A percentile compares a stretch with the other conserved stretches of the same genome.
Evolutionary conservation across 2,329 filamentous ascomycete species (phyloP).

Genomic region (Pseudopyrenochaeta lycopersici): DNA sequence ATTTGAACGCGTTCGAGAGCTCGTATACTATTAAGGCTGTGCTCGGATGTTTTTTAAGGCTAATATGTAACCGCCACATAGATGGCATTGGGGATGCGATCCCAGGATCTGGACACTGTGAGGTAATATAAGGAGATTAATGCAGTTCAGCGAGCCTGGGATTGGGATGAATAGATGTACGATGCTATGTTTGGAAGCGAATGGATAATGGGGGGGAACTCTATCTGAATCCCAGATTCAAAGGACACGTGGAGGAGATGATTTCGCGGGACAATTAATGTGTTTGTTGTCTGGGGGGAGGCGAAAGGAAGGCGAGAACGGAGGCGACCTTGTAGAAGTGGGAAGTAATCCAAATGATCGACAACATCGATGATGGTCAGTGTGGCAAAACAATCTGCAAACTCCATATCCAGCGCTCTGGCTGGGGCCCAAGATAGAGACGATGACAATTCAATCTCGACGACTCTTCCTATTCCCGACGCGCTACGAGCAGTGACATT

Average conservation of each 20-base stretch:
- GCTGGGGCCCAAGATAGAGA: not conserved
- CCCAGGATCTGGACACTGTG: slow-evolving; percentile 8
- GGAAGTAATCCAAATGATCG: not conserved
- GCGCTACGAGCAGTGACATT: not conserved
- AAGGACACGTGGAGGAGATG: not conserved
- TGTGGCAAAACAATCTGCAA: not conserved
- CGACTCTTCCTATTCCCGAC: not conserved
- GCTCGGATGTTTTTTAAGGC: slow-evolving; percentile 5
- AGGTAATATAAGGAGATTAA: slow-evolving; percentile 16
- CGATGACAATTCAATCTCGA: not conserved
- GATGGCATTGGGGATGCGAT: slow-evolving; percentile 9
- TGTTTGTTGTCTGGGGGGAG: not conserved
- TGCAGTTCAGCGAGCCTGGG: slow-evolving; percentile 6
- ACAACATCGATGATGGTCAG: not conserved
- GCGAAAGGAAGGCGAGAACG: not conserved
- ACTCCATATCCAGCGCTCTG: not conserved
- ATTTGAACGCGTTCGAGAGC: not conserved
- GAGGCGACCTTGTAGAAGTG: not conserved
- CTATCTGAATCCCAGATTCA: not conserved
- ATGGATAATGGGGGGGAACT: not conserved
- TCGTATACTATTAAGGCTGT: not conserved
- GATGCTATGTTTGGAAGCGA: slow-evolving; percentile 23
- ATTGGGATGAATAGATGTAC: slow-evolving; percentile 12
- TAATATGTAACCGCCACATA: slow-evolving; percentile 6
- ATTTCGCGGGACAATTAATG: not conserved